Base-by-base conservation (phyloP, 768 basidiomycete genomes). In the Leccinum variicolor region DNA sequence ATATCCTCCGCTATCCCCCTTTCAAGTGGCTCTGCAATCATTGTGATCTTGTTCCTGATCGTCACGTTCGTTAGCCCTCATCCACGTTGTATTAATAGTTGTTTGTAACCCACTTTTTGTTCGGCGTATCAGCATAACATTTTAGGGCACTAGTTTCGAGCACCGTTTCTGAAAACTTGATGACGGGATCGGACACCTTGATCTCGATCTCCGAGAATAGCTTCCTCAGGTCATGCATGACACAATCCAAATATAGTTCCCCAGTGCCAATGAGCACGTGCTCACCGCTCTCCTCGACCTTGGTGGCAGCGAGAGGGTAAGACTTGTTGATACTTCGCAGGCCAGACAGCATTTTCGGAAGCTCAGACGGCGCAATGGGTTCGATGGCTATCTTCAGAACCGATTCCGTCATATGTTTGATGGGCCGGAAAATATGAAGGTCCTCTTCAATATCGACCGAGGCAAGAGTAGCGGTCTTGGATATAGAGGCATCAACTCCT, bases 161-260 rank as follows among this genome's bases (percentile, higher is more conserved):
- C 21, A 98, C 96, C 2, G 97, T 99, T 77, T 99, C 97, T 69
- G 92, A 91, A 77, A 99, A 99, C 69, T 94, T 93, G 15, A 94
- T 96, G 39, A 98, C 94, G 2, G 97, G 97, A 77, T 99, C 97
- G 23, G 96, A 98, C 14, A 98, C 94, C 79, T 99, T 99, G 81
- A 99, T 98, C 80, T 99, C 97, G 64, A 98, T 97, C 78, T 99
- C 97, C 29, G 94, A 87, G 76, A 96, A 99, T 59, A 98, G 69
- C 59, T 82, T 84, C 60, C 97, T 81, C 52, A 99, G 75, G 74
- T 99, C 97, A 67, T 99, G 96, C 87, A 99, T 87, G 47, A 96
- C 90, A 62, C 90, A 96, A 70, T 99, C 97, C 66, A 99, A 79
- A 75, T 96, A 98, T 52, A 99, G 77, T 69, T 99, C 97, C 51